Percentiles rank a stretch among this genome's conserved stretches.
Evolutionary conservation across 2,329 filamentous ascomycete genomes (phyloP).

Genomic region (Sordariomycetes sp.): DNA sequence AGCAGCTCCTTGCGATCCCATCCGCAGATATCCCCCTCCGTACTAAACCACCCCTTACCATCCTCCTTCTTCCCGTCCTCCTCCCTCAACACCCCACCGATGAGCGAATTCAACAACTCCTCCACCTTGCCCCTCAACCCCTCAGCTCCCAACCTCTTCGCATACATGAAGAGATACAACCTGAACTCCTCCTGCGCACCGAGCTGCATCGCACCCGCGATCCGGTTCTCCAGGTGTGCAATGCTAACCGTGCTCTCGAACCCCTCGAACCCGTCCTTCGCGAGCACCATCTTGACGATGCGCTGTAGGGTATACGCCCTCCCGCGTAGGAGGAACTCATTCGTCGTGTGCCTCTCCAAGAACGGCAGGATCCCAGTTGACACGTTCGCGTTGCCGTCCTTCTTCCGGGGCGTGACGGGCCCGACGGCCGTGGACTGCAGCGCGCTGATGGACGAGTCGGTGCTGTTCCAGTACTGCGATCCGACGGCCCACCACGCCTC

Average conservation of each 20-base stretch:
- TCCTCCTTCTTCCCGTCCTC: slow-evolving; percentile 22
- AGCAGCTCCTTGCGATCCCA: slow-evolving; percentile 82
- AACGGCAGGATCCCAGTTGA: slow-evolving; percentile 89
- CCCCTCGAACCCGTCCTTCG: slow-evolving; percentile 79
- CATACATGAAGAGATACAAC: slow-evolving; percentile 95
- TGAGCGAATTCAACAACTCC: slow-evolving; percentile 70
- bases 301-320: slow-evolving; percentile 84
- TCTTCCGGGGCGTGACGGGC: slow-evolving; percentile 21
- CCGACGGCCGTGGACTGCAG: slow-evolving; percentile 60
- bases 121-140: slow-evolving; percentile 80
- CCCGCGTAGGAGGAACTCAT: slow-evolving; percentile 81
- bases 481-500: slow-evolving; percentile 98
- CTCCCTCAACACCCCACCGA: slow-evolving; percentile 58
- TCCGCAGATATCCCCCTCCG: slow-evolving; percentile 66
- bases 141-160: slow-evolving; percentile 86
- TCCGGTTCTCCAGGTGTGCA: slow-evolving; percentile 86
- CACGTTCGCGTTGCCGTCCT: slow-evolving; percentile 42
- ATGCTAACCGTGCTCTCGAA: slow-evolving; percentile 88
- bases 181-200: slow-evolving; percentile 86
- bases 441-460: slow-evolving; percentile 76
- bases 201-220: slow-evolving; percentile 76
- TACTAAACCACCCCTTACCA: slow-evolving; percentile 46
- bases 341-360: slow-evolving; percentile 88
- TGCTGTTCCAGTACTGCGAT: slow-evolving; percentile 98
- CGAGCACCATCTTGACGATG: slow-evolving; percentile 78